These are phyloP conservation scores for Umbelopsis vinacea DNA, from an alignment of 192 early-diverging fungal species.

Conservation along the genomic window DNA sequence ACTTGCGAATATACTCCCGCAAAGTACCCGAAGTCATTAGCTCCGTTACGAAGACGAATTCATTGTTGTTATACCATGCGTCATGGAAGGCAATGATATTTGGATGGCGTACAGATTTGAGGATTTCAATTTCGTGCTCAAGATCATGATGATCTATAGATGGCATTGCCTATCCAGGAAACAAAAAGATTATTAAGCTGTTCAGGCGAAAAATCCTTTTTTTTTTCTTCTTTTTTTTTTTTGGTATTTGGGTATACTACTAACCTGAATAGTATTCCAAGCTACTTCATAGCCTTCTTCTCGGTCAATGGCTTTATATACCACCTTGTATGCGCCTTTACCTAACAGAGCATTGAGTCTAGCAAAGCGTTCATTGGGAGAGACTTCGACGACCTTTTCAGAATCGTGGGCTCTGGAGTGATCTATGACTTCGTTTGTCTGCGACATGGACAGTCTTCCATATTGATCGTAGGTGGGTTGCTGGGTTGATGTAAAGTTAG, in stretches of 20 bases:
- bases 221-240: constrained; percentile 41
- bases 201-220: constrained; percentile 40
- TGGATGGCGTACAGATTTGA: constrained; percentile 76
- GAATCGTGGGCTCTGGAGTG: constrained; percentile 51
- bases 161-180: constrained; percentile 22
- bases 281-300: constrained; percentile 89
- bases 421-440: constrained; percentile 53
- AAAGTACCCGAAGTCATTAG: constrained; percentile 89
- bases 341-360: constrained; percentile 70
- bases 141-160: constrained; percentile 42
- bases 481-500: background rate
- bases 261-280: constrained; percentile 82
- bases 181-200: background rate
- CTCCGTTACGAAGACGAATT: constrained; percentile 87
- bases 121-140: constrained; percentile 64
- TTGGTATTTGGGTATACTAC: constrained; percentile 40
- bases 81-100: constrained; percentile 82
- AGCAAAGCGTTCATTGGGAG: constrained; percentile 57
- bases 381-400: constrained; percentile 60
- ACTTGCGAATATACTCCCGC: constrained; percentile 75
- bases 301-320: constrained; percentile 81
- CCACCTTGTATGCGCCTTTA: constrained; percentile 83
- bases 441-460: constrained; percentile 11
- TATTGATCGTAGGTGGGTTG: constrained; percentile 18
- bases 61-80: constrained; percentile 64